phyloP scores from a whole-genome alignment of 2,329 filamentous ascomycete genomes.

The Eurotiales sp. region DNA sequence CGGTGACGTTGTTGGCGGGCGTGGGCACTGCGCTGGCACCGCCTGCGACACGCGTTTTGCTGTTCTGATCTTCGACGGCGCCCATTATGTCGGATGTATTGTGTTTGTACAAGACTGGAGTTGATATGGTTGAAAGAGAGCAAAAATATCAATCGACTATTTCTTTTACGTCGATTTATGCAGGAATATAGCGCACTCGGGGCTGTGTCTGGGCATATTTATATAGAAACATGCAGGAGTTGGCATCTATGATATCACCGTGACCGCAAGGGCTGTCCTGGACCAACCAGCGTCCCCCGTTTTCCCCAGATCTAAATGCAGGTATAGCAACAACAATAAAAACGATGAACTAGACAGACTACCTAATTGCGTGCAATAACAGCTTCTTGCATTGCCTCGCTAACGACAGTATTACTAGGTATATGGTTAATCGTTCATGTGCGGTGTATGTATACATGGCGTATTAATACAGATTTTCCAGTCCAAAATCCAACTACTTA shows the following conservation, averaged over 20 bases:
- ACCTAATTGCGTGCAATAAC: neutral
- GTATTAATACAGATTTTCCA: constrained; percentile 3
- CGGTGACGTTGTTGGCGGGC: constrained; percentile 14
- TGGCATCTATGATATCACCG: constrained; percentile 9
- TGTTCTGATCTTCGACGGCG: constrained; percentile 11
- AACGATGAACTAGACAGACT: too few species aligned
- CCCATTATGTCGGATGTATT: constrained; percentile 4
- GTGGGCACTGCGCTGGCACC: constrained; percentile 13
- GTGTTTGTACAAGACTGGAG: neutral
- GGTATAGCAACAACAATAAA: too few species aligned
- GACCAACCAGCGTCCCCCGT: constrained; percentile 7
- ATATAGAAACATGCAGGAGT: neutral
- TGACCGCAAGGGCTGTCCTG: constrained; percentile 1
- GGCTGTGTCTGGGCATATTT: too few species aligned
- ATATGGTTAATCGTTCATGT: constrained; percentile 1
- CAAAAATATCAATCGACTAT: too few species aligned
- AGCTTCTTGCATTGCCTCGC: too few species aligned
- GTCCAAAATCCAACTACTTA: neutral
- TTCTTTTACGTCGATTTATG: too few species aligned
- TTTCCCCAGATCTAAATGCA: neutral
- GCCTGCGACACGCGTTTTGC: constrained; percentile 8
- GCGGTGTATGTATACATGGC: neutral
- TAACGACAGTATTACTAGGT: too few species aligned
- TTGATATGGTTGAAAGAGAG: too few species aligned
- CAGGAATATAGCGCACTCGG: too few species aligned